phyloP scores from a whole-genome alignment of 2,329 filamentous ascomycete species.

The Bipolaris gigantea region DNA sequence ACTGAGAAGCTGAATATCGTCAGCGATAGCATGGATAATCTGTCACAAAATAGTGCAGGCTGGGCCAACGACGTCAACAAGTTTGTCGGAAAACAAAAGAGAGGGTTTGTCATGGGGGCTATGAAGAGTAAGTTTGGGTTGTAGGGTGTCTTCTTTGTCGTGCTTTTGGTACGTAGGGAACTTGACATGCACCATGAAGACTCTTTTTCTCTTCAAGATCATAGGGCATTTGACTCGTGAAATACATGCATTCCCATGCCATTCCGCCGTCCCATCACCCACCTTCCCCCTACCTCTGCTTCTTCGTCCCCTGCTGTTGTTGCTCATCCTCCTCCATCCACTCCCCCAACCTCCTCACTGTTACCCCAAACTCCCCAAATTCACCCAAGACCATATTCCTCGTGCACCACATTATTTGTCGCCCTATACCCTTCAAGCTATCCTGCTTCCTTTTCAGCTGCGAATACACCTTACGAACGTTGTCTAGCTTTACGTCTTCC shows the following conservation, averaged over 20 bases:
- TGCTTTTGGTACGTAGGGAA: neutral
- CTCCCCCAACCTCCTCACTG: conserved; percentile 15
- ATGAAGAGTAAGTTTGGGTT: conserved; percentile 44
- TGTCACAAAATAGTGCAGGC: conserved; percentile 77
- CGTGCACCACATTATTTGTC: conserved; percentile 14
- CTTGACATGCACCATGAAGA: neutral
- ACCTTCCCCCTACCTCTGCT: neutral
- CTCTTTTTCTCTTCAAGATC: neutral
- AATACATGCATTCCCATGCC: neutral
- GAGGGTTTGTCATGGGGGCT: conserved; percentile 72
- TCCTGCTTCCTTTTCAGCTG: conserved; percentile 25
- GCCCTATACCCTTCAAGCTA: conserved; percentile 10
- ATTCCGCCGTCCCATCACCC: neutral
- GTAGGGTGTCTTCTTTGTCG: neutral
- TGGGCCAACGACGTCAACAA: conserved; percentile 90
- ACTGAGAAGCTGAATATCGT: conserved; percentile 84
- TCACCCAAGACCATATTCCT: conserved; percentile 21
- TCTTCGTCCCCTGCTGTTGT: neutral
- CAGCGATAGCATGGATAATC: conserved; percentile 79
- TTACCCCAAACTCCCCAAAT: conserved; percentile 19
- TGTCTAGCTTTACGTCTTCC: conserved; percentile 16
- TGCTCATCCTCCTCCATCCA: conserved; percentile 15
- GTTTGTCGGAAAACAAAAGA: conserved; percentile 84
- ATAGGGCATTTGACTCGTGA: neutral
- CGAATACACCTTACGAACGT: conserved; percentile 26